These are phyloP conservation scores for Tricholoma sp. DNA, from an alignment of 768 basidiomycete species.

Conservation along the genomic window DNA sequence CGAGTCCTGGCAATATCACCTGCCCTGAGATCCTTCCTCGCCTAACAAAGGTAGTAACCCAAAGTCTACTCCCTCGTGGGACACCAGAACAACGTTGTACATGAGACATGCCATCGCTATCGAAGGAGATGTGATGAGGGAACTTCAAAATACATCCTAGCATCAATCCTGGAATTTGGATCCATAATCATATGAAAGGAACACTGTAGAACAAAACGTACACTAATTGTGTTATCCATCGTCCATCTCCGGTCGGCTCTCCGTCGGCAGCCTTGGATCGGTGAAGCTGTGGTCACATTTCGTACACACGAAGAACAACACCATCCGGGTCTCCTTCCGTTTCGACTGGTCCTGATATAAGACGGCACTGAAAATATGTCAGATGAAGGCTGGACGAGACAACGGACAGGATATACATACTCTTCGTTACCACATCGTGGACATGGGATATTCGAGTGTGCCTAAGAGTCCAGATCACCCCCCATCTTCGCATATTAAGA, in stretches of 20 bases:
- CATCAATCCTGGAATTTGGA: too few relatives aligned
- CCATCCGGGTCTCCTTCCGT: slow-evolving; percentile 93
- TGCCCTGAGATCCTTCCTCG: too few relatives aligned
- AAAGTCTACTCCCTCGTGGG: too few relatives aligned
- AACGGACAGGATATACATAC: slow-evolving; percentile 38
- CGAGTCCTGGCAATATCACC: too few relatives aligned
- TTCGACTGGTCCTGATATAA: slow-evolving; percentile 97
- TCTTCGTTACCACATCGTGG: slow-evolving; percentile 79
- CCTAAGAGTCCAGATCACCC: slow-evolving; percentile 36
- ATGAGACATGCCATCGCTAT: too few relatives aligned
- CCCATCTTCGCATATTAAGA: not conserved
- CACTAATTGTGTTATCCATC: slow-evolving; percentile 10
- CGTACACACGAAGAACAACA: slow-evolving; percentile 84
- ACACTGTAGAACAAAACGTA: slow-evolving; percentile 11
- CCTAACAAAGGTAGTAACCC: too few relatives aligned
- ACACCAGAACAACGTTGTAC: too few relatives aligned
- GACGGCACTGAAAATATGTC: slow-evolving; percentile 62
- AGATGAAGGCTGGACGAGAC: not conserved
- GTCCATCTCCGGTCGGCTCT: slow-evolving; percentile 32
- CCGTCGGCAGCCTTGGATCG: slow-evolving; percentile 57
- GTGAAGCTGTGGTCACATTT: slow-evolving; percentile 74
- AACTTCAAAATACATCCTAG: too few relatives aligned
- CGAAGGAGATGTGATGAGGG: too few relatives aligned
- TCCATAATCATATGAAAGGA: slow-evolving; percentile 1
- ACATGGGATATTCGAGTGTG: slow-evolving; percentile 80